These are phyloP conservation scores for Colletotrichum graminicola DNA, from an alignment of 2,329 filamentous ascomycete genomes.

Conservation along the genomic window DNA sequence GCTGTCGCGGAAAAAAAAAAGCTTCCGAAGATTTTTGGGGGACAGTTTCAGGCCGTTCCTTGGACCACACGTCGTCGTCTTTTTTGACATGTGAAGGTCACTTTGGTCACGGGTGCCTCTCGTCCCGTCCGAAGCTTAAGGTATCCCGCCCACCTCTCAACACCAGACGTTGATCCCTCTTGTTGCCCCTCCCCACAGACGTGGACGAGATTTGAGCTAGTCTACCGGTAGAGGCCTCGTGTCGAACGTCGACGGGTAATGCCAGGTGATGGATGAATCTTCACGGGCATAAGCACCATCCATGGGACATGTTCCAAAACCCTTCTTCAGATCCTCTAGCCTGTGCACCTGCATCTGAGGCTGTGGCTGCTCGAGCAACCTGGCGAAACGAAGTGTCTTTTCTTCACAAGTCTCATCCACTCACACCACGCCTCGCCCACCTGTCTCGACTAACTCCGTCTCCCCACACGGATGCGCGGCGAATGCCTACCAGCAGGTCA, in stretches of 20 bases:
- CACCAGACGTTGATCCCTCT: conserved; percentile 11
- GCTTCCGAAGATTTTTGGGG: conserved; percentile 25
- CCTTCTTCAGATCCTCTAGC: conserved; percentile 26
- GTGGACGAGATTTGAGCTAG: conserved; percentile 1
- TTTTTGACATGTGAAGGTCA: conserved; percentile 39
- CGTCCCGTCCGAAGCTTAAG: conserved; percentile 12
- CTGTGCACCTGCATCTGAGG: conserved; percentile 20
- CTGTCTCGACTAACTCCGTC: neutral
- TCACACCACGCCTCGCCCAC: conserved; percentile 4
- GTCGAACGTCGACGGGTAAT: conserved; percentile 28
- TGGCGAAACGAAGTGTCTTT: conserved; percentile 1
- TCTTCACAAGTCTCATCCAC: conserved; percentile 16
- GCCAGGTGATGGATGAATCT: neutral
- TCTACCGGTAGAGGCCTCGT: conserved; percentile 16
- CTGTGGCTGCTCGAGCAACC: conserved; percentile 15
- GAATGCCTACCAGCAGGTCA: conserved; percentile 21
- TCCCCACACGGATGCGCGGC: conserved; percentile 19
- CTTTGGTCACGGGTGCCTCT: conserved; percentile 11
- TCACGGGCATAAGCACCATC: conserved; percentile 26
- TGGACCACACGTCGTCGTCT: neutral
- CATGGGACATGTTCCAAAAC: conserved; percentile 27
- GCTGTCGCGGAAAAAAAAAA: conserved; percentile 27
- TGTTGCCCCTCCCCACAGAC: conserved; percentile 1
- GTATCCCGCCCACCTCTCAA: conserved; percentile 16
- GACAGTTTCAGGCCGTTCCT: conserved; percentile 34